Evolutionary conservation across 73 alveolate genomes (phyloP), one percentile per base, ranked within the genome.

Genomic region (Paramecium sexaurelia): DNA sequence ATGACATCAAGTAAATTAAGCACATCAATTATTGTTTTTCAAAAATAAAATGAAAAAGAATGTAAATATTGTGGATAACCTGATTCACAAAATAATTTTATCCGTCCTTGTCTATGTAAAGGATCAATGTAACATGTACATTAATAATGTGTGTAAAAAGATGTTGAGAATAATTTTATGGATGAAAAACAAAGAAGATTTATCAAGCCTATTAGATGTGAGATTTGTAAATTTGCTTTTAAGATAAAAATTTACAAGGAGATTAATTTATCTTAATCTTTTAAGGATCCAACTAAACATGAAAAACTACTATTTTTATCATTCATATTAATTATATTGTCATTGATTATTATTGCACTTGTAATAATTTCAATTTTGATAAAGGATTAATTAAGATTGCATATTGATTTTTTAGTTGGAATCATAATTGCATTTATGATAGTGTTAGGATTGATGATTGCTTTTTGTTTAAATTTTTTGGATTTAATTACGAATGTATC

Each of bases 91-190:
- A 10, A 61, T 29, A 61, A 61, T 32, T 61, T 61, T 61, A 61
- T 61, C 9, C 20, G 83, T 2, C 83, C 83, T 61, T 61, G 83
- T 8, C 83, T 61, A 5, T 61, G 83, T 11, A 61, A 61, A 32
- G 83, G 83, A 61, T 29, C 39, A 0, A 61, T 61, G 83, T 61
- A 61, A 6, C 83, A 61, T 32, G 83, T 61, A 61, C 83, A 61
- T 32, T 26, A 61, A 61, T 32, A 61, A 61, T 61, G 83, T 61
- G 83, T 61, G 8, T 0, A 61, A 61, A 32, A 61, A 61, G 43
- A 61, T 5, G 17, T 61, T 26, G 83, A 61, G 24, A 61, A 9
- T 29, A 29, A 26, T 32, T 61, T 29, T 61, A 61, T 61, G 83
- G 83, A 61, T 61, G 83, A 61, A 20, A 32, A 61, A 1, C 19